A percentile compares a stretch with the other conserved stretches of the same genome.
Evolutionary conservation across 202 grass and related monocot species (phyloP).

Genomic region (Carex arenaria): DNA sequence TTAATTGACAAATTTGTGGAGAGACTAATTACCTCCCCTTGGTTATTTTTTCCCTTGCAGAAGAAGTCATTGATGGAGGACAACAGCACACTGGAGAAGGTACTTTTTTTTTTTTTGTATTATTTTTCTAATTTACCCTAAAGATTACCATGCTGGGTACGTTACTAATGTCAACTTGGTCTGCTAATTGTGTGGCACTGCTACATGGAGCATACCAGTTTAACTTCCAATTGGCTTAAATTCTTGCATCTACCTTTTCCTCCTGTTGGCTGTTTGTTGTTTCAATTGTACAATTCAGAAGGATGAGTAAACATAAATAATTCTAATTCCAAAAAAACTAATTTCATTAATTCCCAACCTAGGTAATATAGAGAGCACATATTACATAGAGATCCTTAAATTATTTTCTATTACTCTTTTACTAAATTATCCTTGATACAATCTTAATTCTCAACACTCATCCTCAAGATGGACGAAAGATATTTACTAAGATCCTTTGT

Average conservation of each 20-base stretch:
- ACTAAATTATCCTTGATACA: too few species aligned
- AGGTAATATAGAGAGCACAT: too few species aligned
- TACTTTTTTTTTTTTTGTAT: not conserved
- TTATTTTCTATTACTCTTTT: too few species aligned
- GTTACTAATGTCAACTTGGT: not conserved
- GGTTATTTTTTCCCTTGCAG: slow-evolving; percentile 16
- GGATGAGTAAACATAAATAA: not conserved
- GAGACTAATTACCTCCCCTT: not conserved
- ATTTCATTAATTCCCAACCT: too few species aligned
- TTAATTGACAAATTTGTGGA: not conserved
- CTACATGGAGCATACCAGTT: not conserved
- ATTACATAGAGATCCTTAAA: too few species aligned
- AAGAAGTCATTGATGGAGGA: slow-evolving; percentile 23
- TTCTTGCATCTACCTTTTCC: not conserved
- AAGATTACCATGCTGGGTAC: not conserved
- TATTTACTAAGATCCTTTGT: too few species aligned
- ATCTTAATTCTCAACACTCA: too few species aligned
- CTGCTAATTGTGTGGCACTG: not conserved
- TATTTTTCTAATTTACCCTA: not conserved
- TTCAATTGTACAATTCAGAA: not conserved
- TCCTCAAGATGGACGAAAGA: too few species aligned
- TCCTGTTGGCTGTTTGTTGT: not conserved
- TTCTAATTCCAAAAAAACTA: too few species aligned
- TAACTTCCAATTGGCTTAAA: not conserved
- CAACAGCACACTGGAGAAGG: slow-evolving; percentile 29